These are phyloP conservation scores for Russula dissimulans DNA, from an alignment of 768 basidiomycete genomes.

Conservation along the genomic window DNA sequence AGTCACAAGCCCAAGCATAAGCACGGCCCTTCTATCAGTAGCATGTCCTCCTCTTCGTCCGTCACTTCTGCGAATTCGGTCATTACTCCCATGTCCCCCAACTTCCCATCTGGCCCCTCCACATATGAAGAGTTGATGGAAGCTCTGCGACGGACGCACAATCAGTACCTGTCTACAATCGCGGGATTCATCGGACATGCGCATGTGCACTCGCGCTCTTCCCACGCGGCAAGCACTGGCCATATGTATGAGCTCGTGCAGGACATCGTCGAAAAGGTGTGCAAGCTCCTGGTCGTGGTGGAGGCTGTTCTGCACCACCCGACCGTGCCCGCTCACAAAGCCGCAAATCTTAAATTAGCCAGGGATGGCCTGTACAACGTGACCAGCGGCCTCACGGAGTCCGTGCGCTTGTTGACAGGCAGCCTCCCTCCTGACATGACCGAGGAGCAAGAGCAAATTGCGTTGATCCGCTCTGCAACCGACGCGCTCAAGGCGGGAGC, in stretches of 20 bases:
- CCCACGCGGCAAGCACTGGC: conserved; percentile 89
- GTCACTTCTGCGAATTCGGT: conserved; percentile 54
- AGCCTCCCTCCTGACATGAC: conserved; percentile 37
- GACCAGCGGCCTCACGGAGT: conserved; percentile 79
- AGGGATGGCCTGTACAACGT: conserved; percentile 80
- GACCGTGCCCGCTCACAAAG: conserved; percentile 53
- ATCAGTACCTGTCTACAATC: conserved; percentile 85
- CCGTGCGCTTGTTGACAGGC: conserved; percentile 68
- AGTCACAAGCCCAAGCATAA: conserved; percentile 20
- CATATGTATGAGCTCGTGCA: conserved; percentile 93
- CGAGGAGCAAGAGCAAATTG: conserved; percentile 77
- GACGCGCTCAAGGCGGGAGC: conserved; percentile 78
- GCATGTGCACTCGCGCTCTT: conserved; percentile 81
- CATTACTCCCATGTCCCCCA: conserved; percentile 36
- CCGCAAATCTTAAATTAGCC: conserved; percentile 54
- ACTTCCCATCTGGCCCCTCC: conserved; percentile 66
- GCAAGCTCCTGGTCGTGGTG: conserved; percentile 83
- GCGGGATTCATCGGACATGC: conserved; percentile 97
- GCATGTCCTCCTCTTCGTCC: conserved; percentile 62
- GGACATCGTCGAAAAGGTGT: conserved; percentile 89
- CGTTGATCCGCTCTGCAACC: conserved; percentile 77
- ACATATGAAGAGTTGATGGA: conserved; percentile 62
- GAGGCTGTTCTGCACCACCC: conserved; percentile 79
- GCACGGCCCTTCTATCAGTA: conserved; percentile 48
- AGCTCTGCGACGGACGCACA: conserved; percentile 75